Percentiles rank a stretch among this genome's conserved stretches.
Conservation (phyloP, 768 basidiomycete genomes). For the Psilocybe cyanescens region DNA sequence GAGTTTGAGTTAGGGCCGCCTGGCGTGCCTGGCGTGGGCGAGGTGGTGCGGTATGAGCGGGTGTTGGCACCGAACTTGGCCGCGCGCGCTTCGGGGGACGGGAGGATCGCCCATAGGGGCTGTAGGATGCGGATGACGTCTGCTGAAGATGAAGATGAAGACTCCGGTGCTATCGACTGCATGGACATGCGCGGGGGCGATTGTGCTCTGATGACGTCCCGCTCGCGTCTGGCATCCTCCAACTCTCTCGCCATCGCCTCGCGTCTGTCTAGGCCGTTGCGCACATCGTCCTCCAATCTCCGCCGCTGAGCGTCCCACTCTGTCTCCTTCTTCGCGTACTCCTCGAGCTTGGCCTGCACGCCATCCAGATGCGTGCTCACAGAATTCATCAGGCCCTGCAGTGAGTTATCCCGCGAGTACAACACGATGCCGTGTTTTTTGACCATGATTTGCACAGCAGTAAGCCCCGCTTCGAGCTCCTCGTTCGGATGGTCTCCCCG, state of each 20-base stretch:
- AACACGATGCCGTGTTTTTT: slow-evolving; percentile 61
- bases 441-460: slow-evolving; percentile 53
- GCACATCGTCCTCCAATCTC: slow-evolving; percentile 55
- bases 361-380: slow-evolving; percentile 54
- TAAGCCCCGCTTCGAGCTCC: slow-evolving; percentile 43
- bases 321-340: slow-evolving; percentile 42
- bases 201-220: slow-evolving; percentile 42
- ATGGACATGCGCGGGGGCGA: background rate
- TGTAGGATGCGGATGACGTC: slow-evolving; percentile 48
- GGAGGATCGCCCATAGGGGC: slow-evolving; percentile 81
- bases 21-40: slow-evolving; percentile 42
- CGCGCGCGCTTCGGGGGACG: slow-evolving; percentile 82
- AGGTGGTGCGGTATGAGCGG: slow-evolving; percentile 53
- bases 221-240: slow-evolving; percentile 54
- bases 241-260: slow-evolving; percentile 54
- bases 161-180: background rate
- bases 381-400: slow-evolving; percentile 52
- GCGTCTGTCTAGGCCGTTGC: slow-evolving; percentile 46
- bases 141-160: background rate
- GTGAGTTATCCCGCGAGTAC: slow-evolving; percentile 51
- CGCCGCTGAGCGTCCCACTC: slow-evolving; percentile 53
- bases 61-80: slow-evolving; percentile 53
- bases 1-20: slow-evolving; percentile 5
- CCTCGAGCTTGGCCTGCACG: slow-evolving; percentile 48
- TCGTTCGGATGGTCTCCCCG: slow-evolving; percentile 5